Conservation (phyloP, 176 grass and related monocot species). For the Typha latifolia region DNA sequence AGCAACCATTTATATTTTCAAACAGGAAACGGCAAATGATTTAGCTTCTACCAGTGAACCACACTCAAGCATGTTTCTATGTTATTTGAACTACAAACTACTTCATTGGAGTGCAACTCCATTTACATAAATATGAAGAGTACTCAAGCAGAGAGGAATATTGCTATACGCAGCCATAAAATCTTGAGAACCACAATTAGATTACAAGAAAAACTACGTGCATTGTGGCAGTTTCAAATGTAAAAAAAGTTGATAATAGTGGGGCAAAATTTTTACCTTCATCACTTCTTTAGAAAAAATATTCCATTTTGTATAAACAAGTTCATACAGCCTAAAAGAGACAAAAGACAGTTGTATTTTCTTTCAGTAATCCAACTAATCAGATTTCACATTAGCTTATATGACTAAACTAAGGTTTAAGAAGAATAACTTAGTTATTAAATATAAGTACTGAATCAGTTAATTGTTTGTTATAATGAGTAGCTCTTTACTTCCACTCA, state of each 20-base stretch:
- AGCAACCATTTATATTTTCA: too few relatives aligned
- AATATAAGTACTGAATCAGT: too few relatives aligned
- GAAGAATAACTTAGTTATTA: too few relatives aligned
- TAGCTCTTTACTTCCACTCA: too few relatives aligned
- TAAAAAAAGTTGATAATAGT: neutral
- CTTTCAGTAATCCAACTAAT: too few relatives aligned
- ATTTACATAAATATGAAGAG: slow-evolving; percentile 13
- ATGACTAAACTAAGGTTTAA: too few relatives aligned
- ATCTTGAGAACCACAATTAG: slow-evolving; percentile 26
- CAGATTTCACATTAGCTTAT: too few relatives aligned
- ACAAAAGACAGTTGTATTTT: neutral
- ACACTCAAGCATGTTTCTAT: neutral
- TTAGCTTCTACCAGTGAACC: neutral
- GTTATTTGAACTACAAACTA: slow-evolving; percentile 10
- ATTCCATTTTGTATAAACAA: neutral
- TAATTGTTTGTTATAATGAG: too few relatives aligned
- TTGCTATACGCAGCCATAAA: slow-evolving; percentile 34
- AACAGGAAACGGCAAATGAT: too few relatives aligned
- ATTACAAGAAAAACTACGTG: slow-evolving; percentile 32
- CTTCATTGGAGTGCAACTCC: slow-evolving; percentile 39
- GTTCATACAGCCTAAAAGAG: neutral
- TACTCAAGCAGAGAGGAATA: slow-evolving; percentile 28
- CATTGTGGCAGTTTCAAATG: neutral
- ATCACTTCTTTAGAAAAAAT: neutral
- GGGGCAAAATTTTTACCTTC: neutral